Evolutionary conservation across 2,329 filamentous ascomycete species (phyloP), one percentile per base, ranked within the genome.

Genomic region (Gaeumannomyces sp.): DNA sequence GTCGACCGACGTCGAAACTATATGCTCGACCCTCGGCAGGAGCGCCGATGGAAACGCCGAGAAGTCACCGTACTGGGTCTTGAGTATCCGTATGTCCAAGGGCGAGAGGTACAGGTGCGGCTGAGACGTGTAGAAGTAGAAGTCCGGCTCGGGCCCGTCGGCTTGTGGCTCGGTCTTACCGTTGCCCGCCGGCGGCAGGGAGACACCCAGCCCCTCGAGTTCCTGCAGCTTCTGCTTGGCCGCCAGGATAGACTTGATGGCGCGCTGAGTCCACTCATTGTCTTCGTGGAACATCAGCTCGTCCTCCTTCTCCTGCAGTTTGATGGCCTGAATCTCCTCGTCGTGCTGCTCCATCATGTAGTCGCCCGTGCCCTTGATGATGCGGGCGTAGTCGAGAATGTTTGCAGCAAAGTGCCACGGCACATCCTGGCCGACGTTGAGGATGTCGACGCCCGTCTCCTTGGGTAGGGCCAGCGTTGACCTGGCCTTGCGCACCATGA

Each of bases 371-470:
- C 93, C 95, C 74, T 94, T 96, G 91, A 99, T 97, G 64, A 98
- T 89, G 56, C 93, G 87, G 22, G 93, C 92, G 76, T 97, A 99
- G 74, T 99, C 95, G 73, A 96, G 84, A 50, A 97, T 93, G 71
- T 97, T 96, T 13, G 92, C 93, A 7, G 92, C 92, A 76, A 95
- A 93, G 75, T 96, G 92, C 95, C 95, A 99, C 0, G 95, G 95
- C 50, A 98, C 86, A 71, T 93, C 90, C 62, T 94, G 58, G 16
- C 61, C 31, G 25, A 62, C 88, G 35, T 84, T 83, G 33, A 92
- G 80, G 3, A 86, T 82, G 69, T 95, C 90, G 3, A 87, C 86
- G 5, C 83, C 83, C 3, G 89, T 88, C 74, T 97, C 94, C 68
- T 90, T 85, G 14, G 95, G 95, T 69, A 99, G 81, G 3, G 94